phyloP scores from a whole-genome alignment of 2,329 filamentous ascomycete genomes.

The Ilyonectria mors-panacis region DNA sequence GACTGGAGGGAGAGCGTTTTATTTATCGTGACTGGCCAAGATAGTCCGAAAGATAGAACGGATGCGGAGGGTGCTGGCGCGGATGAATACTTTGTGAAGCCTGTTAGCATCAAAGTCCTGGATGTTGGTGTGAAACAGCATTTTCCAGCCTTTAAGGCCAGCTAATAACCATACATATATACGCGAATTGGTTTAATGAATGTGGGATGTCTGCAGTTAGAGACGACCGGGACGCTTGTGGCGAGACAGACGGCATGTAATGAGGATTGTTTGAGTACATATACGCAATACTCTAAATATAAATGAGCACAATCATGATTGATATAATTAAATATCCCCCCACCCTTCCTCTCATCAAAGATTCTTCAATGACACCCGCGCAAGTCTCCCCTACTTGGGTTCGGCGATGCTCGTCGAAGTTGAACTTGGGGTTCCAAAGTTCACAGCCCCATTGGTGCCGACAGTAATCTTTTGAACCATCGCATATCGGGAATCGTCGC shows the following conservation, averaged over 20 bases:
- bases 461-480: conserved; percentile 65
- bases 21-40: conserved; percentile 50
- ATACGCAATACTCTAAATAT: too few species aligned
- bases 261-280: too few species aligned
- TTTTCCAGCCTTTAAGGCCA: conserved; percentile 34
- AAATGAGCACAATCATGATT: neutral
- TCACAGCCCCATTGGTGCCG: conserved; percentile 63
- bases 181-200: too few species aligned
- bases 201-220: too few species aligned
- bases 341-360: neutral
- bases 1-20: conserved; percentile 35
- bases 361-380: neutral
- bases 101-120: conserved; percentile 40
- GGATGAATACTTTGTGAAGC: conserved; percentile 46
- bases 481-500: conserved; percentile 66
- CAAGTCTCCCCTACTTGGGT: conserved; percentile 2
- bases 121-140: conserved; percentile 34
- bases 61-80: conserved; percentile 40
- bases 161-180: neutral
- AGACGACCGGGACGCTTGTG: too few species aligned
- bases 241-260: too few species aligned
- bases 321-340: neutral
- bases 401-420: conserved; percentile 14
- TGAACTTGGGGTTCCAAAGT: conserved; percentile 58
- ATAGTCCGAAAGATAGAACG: conserved; percentile 40